Base-by-base conservation (phyloP, 306 rosid species). In the Quercus aquifolioides region DNA sequence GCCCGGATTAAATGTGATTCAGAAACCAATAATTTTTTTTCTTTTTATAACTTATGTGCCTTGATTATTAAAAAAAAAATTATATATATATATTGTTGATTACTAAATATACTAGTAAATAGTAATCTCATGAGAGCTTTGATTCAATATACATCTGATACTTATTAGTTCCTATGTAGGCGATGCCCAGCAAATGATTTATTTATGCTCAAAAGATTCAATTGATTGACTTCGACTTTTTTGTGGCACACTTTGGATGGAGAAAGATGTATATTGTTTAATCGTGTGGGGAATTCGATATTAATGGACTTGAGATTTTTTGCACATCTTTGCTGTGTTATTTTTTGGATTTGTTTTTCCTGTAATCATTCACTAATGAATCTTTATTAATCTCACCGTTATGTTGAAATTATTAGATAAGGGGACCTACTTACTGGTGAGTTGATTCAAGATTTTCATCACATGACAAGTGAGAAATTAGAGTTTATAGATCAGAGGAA, bases 381-480 rank as follows among this genome's bases (percentile, higher is more conserved):
- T 59, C 81, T 84, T 2, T 8, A 25, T 35, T 63, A 63, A 9
- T 81, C 41, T 26, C 23, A 43, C 35, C 35, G 14, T 65, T 80
- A 57, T 78, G 57, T 74, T 75, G 59, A 15, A 55, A 79, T 80
- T 81, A 23, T 55, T 81, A 96, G 98, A 81, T 93, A 13, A 96
- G 91, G 81, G 99, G 98, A 19, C 99, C 99, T 63, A 21, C 46
- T 38, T 38, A 18, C 74, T 51, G 93, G 91, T 1, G 99, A 96
- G 43, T 97, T 90, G 78, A 84, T 93, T 78, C 89, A 87, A 0
- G 98, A 89, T 81, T 76, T 84, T 33, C 94, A 89, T 12, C 94
- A 87, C 56, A 89, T 80, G 84, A 83, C 88, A 7, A 83, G 93
- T 20, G 94, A 87, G 7, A 91, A 87, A 79, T 80, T 73, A 51